Evolutionary conservation across 768 basidiomycete genomes (phyloP).

Genomic region (Chlorophyllum brunneum): DNA sequence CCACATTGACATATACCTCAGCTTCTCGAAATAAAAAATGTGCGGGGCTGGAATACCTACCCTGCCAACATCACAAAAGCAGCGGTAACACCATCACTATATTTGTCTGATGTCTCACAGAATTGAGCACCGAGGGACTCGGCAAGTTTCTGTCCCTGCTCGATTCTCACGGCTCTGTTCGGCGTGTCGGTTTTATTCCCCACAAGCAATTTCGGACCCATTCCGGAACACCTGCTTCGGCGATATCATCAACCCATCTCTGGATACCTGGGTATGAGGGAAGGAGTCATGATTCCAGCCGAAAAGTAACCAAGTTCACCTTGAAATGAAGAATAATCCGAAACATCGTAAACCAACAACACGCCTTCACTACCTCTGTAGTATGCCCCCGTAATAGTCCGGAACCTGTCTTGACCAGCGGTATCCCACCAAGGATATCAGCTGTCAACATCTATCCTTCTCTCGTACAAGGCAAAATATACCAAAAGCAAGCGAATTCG

Average conservation of each 20-base stretch:
- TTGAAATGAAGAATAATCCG: slow-evolving; percentile 7
- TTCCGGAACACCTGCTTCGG: not conserved
- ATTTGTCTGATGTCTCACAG: slow-evolving; percentile 8
- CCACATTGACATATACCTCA: not conserved
- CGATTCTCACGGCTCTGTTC: not conserved
- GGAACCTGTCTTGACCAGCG: slow-evolving; percentile 10
- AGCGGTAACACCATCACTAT: slow-evolving; percentile 1
- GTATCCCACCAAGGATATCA: slow-evolving; percentile 5
- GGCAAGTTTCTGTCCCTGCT: not conserved
- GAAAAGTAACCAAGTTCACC: not conserved
- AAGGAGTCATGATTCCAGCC: not conserved
- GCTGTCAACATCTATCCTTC: not conserved
- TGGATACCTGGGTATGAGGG: not conserved
- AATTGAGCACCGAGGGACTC: slow-evolving; percentile 2
- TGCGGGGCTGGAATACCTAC: not conserved
- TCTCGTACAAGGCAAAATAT: not conserved
- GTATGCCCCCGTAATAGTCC: slow-evolving; percentile 1
- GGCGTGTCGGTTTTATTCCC: slow-evolving; percentile 6
- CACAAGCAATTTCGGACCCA: slow-evolving; percentile 4
- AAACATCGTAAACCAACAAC: slow-evolving; percentile 4
- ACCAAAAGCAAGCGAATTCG: slow-evolving; percentile 2
- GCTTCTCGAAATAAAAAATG: too few species aligned
- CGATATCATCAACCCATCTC: slow-evolving; percentile 4
- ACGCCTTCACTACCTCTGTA: slow-evolving; percentile 9
- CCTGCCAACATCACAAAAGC: slow-evolving; percentile 6